Conservation (phyloP, 2,329 filamentous ascomycete genomes). For the Stagonosporopsis chrysanthemi region DNA sequence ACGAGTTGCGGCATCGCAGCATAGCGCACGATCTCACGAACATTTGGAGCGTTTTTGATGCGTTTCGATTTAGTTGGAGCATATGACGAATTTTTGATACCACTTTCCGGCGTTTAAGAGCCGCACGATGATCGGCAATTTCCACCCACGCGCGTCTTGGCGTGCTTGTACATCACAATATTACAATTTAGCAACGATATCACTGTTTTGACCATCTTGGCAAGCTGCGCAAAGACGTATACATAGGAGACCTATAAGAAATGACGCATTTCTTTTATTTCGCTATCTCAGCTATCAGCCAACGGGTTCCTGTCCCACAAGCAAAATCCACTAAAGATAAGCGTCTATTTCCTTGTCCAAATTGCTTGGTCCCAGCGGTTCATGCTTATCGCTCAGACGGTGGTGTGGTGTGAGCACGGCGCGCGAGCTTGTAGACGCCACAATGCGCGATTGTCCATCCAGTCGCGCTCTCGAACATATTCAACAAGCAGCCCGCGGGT, state of each 20-base stretch:
- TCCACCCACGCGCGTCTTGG: background rate
- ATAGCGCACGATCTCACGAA: slow-evolving; percentile 4
- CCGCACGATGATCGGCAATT: background rate
- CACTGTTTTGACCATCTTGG: background rate
- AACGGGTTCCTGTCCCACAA: slow-evolving; percentile 14
- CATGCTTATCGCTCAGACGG: slow-evolving; percentile 1
- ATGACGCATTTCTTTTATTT: slow-evolving; percentile 16
- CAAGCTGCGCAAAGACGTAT: background rate
- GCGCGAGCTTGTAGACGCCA: background rate
- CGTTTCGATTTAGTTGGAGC: background rate
- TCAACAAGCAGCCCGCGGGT: background rate
- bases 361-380: slow-evolving; percentile 7
- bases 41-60: background rate
- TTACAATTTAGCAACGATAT: slow-evolving; percentile 2
- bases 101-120: slow-evolving; percentile 3
- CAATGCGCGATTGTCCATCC: background rate
- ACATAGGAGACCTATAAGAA: background rate
- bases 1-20: slow-evolving; percentile 13
- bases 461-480: slow-evolving; percentile 8
- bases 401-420: background rate
- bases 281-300: slow-evolving; percentile 11
- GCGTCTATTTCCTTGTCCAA: slow-evolving; percentile 15
- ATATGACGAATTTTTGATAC: slow-evolving; percentile 10
- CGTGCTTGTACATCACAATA: slow-evolving; percentile 8
- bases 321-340: slow-evolving; percentile 22